phyloP scores from a whole-genome alignment of 176 grass and related monocot genomes.

The Eragrostis nindensis region DNA sequence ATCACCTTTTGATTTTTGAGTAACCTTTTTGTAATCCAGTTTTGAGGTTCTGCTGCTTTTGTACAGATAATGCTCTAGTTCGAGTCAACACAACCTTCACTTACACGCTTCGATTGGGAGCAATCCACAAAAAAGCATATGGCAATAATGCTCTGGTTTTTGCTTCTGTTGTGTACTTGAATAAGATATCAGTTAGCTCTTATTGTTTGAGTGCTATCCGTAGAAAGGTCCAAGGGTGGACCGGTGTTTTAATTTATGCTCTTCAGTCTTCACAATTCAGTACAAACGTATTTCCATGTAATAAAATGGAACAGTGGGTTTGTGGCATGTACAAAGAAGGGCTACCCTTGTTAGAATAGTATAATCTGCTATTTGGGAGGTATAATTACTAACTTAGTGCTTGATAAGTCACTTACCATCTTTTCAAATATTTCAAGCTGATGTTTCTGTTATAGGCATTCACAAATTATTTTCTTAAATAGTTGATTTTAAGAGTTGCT shows the following conservation, averaged over 20 bases:
- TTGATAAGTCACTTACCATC: too few species aligned
- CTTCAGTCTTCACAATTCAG: neutral
- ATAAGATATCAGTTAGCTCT: neutral
- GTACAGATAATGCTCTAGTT: too few species aligned
- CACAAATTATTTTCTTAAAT: neutral
- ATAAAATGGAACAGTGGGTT: neutral
- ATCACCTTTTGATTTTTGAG: neutral
- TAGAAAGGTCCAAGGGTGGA: neutral
- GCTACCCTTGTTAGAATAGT: neutral
- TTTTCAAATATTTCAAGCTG: neutral
- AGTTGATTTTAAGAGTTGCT: neutral
- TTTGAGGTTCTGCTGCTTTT: neutral
- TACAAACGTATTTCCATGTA: neutral
- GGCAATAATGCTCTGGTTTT: neutral
- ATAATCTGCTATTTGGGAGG: conserved; percentile 12
- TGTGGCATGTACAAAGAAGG: neutral
- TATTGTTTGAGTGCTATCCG: conserved; percentile 7
- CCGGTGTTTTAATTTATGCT: neutral
- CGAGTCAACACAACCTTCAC: neutral
- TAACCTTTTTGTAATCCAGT: neutral
- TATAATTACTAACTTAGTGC: too few species aligned
- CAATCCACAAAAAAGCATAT: neutral
- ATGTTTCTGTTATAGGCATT: neutral
- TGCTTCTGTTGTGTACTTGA: neutral
- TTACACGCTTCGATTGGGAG: neutral